Base-by-base conservation (phyloP, 139 green algal genomes). In the Chlorella sp. region DNA sequence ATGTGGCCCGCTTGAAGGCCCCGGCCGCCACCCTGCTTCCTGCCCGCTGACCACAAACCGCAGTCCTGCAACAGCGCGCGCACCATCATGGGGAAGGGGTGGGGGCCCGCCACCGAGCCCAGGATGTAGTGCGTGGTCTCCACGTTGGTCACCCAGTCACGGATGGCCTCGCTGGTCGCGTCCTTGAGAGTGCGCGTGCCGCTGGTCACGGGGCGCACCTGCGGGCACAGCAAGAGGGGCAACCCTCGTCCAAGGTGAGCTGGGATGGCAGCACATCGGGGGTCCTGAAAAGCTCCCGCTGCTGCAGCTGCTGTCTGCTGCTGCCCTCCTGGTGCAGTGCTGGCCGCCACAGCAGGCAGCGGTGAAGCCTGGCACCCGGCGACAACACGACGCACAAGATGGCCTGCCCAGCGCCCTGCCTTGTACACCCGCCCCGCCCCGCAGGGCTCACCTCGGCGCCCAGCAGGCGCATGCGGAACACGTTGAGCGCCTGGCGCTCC, bases 71-170 rank as follows among this genome's bases (percentile, higher is more conserved):
- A 2, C 17, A 60, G 55, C 18, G 64, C 64, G 62, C 93, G 62
- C 65, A 99, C 97, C 94, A 99, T 98, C 95, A 98, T 98, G 74
- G 98, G 98, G 95, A 98, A 99, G 30, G 98, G 98, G 92, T 99
- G 98, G 1, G 98, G 98, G 16, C 98, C 98, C 16, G 96, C 97
- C 23, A 95, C 98, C 26, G 92, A 97, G 69, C 98, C 98, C 32
- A 99, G 93, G 87, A 99, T 99, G 94, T 99, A 99, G 93, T 99
- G 98, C 4, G 98, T 99, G 80, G 85, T 95, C 92, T 99, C 98
- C 84, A 99, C 97, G 84, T 99, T 99, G 55, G 98, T 99, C 56
- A 99, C 97, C 98, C 98, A 99, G 90, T 99, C 98, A 64, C 98
- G 91, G 89, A 99, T 99, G 57, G 97, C 97, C 91, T 99, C 96